Evolutionary conservation across 2,329 filamentous ascomycete species (phyloP).

Genomic region (Magnaporthiopsis incrustans): DNA sequence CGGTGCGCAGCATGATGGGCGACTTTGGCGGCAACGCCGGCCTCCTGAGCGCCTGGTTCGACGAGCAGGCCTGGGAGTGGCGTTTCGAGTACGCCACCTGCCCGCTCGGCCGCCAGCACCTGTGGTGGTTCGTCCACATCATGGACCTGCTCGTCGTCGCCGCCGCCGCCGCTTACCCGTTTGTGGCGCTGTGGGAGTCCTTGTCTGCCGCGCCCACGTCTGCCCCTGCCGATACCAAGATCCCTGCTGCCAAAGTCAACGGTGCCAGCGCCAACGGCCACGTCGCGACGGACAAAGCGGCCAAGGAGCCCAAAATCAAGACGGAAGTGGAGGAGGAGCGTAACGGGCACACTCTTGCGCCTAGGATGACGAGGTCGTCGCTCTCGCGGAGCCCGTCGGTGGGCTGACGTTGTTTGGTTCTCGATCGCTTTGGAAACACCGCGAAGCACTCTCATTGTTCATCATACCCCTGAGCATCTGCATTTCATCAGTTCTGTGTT

Average conservation of each 20-base stretch:
- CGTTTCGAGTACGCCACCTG: conserved; percentile 73
- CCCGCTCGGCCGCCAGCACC: conserved; percentile 73
- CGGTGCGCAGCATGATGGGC: conserved; percentile 97
- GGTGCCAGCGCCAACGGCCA: background rate
- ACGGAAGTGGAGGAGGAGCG: background rate
- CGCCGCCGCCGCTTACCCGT: conserved; percentile 13
- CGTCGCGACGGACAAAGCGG: too few species aligned
- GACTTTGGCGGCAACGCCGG: conserved; percentile 89
- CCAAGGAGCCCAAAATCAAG: background rate
- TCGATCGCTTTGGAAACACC: too few species aligned
- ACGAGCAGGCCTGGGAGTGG: conserved; percentile 66
- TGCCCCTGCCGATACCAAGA: background rate
- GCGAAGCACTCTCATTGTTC: too few species aligned
- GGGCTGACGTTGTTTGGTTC: too few species aligned
- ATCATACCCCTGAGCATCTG: too few species aligned
- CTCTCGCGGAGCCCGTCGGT: background rate
- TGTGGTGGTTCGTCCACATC: conserved; percentile 89
- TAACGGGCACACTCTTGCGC: background rate
- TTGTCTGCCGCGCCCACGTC: too few species aligned
- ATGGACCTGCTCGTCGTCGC: conserved; percentile 47
- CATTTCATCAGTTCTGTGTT: too few species aligned
- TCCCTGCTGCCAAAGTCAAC: background rate
- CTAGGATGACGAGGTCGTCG: background rate
- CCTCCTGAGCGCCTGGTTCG: conserved; percentile 83
- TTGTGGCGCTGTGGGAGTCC: conserved; percentile 11